A percentile compares a stretch with the other conserved stretches of the same genome.
These are phyloP conservation scores for Cytospora chrysosperma DNA, from an alignment of 2,329 filamentous ascomycete genomes.

Conservation along the genomic window DNA sequence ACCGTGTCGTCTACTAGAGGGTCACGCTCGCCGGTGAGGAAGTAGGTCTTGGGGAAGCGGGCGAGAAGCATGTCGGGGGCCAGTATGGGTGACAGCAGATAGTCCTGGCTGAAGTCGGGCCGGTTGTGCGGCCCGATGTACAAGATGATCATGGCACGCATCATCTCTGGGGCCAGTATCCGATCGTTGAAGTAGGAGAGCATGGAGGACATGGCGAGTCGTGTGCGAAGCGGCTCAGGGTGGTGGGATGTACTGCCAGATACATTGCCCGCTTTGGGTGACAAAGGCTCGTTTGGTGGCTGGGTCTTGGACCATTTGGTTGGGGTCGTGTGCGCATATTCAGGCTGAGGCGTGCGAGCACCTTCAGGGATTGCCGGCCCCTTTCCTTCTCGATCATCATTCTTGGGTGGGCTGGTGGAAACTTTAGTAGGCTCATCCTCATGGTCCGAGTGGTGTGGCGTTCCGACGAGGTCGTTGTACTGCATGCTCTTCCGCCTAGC, in stretches of 20 bases:
- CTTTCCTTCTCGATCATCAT: slow-evolving; percentile 19
- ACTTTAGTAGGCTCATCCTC: slow-evolving; percentile 52
- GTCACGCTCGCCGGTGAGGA: slow-evolving; percentile 92
- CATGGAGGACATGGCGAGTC: slow-evolving; percentile 94
- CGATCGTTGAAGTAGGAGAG: slow-evolving; percentile 98
- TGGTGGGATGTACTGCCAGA: slow-evolving; percentile 46
- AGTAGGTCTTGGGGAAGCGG: slow-evolving; percentile 90
- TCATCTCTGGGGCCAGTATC: slow-evolving; percentile 94
- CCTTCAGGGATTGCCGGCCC: slow-evolving; percentile 26
- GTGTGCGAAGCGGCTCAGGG: slow-evolving; percentile 66
- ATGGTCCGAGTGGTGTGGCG: slow-evolving; percentile 77
- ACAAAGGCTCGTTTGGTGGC: slow-evolving; percentile 24
- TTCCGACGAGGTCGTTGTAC: slow-evolving; percentile 80
- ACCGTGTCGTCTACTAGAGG: slow-evolving; percentile 96
- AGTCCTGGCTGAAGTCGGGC: slow-evolving; percentile 90
- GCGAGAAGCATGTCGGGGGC: slow-evolving; percentile 81
- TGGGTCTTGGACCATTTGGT: slow-evolving; percentile 32
- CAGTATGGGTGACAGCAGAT: slow-evolving; percentile 83
- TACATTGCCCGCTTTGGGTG: slow-evolving; percentile 24
- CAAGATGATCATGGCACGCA: slow-evolving; percentile 97
- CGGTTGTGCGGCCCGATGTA: slow-evolving; percentile 93
- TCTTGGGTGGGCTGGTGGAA: slow-evolving; percentile 23
- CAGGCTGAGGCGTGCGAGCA: slow-evolving; percentile 43
- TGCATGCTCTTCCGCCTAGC: slow-evolving; percentile 84
- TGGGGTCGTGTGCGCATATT: slow-evolving; percentile 51